Conservation (phyloP, 2,329 filamentous ascomycete species). For the Penicillium sp. region DNA sequence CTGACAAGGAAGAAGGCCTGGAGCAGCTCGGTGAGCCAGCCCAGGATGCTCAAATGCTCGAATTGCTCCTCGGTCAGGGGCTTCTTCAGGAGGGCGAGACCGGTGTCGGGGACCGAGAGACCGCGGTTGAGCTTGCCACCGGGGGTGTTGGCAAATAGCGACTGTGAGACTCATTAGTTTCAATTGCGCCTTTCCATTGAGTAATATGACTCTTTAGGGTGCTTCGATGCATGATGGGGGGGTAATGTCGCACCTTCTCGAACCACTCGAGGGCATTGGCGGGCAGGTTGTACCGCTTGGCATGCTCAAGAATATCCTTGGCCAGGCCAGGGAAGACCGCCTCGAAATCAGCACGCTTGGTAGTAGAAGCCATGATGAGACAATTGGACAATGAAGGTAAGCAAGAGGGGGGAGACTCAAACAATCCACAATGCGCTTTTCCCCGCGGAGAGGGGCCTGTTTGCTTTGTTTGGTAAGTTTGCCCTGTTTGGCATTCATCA, state of each 20-base stretch:
- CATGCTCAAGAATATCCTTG: slow-evolving; percentile 79
- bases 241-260: slow-evolving; percentile 66
- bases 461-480: slow-evolving; percentile 35
- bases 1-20: slow-evolving; percentile 99
- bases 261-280: slow-evolving; percentile 84
- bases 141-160: slow-evolving; percentile 81
- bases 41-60: slow-evolving; percentile 84
- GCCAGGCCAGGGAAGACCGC: slow-evolving; percentile 85
- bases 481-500: slow-evolving; percentile 35
- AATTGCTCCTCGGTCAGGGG: slow-evolving; percentile 81
- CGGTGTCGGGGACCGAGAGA: slow-evolving; percentile 95
- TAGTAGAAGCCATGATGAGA: slow-evolving; percentile 70
- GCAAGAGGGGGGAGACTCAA: slow-evolving; percentile 12
- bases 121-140: slow-evolving; percentile 99
- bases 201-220: not conserved
- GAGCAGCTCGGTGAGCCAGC: slow-evolving; percentile 97
- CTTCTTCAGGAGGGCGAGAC: slow-evolving; percentile 75
- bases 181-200: slow-evolving; percentile 14
- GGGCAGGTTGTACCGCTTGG: slow-evolving; percentile 81
- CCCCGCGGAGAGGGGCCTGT: slow-evolving; percentile 27
- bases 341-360: slow-evolving; percentile 79
- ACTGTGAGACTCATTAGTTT: slow-evolving; percentile 56
- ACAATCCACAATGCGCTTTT: slow-evolving; percentile 18
- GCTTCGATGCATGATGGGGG: not conserved
- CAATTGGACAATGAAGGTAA: slow-evolving; percentile 17